Evolutionary conservation across 73 alveolate species (phyloP), one percentile per base, ranked within the genome.

Genomic region (Paramecium biaurelia): DNA sequence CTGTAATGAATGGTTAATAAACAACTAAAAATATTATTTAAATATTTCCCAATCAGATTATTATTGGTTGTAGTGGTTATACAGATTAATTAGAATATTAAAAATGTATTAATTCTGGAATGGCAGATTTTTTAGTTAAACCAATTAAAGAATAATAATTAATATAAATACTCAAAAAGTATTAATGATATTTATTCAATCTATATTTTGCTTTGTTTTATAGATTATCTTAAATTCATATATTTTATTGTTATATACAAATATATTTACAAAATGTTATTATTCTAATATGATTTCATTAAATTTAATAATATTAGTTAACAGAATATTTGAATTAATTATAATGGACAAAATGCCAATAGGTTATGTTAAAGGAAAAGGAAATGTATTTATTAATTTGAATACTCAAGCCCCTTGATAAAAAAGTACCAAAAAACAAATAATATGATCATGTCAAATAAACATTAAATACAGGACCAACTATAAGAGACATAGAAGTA

Each of bases 381-480:
- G 94, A 72, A 89, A 89, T 72, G 94, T 89, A 89, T 18, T 9
- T 26, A 12, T 26, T 6, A 26, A 8, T 89, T 26, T 12, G 26
- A 68, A 18, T 53, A 18, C 68, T 18, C 18, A 37, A 96, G 98
- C 94, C 96, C 18, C 49, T 96, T 57, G 99, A 98, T 42, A 97
- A 95, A 68, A 98, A 98, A 74, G 97, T 96, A 14, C 97, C 97
- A 85, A 95, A 92, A 89, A 96, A 93, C 76, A 95, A 97, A 20
- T 97, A 98, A 94, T 98, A 98, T 85, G 96, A 95, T 58, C 92
- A 96, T 58, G 96, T 98, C 32, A 76, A 94, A 72, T 85, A 96
- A 74, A 92, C 95, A 37, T 32, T 97, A 41, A 95, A 97, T 74
- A 94, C 99, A 26, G 99, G 99, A n/a, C 95, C 96, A 84, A 98